Evolutionary conservation across 2,329 filamentous ascomycete genomes (phyloP), one percentile per base, ranked within the genome.

Genomic region (Pestalotiopsis sp.): DNA sequence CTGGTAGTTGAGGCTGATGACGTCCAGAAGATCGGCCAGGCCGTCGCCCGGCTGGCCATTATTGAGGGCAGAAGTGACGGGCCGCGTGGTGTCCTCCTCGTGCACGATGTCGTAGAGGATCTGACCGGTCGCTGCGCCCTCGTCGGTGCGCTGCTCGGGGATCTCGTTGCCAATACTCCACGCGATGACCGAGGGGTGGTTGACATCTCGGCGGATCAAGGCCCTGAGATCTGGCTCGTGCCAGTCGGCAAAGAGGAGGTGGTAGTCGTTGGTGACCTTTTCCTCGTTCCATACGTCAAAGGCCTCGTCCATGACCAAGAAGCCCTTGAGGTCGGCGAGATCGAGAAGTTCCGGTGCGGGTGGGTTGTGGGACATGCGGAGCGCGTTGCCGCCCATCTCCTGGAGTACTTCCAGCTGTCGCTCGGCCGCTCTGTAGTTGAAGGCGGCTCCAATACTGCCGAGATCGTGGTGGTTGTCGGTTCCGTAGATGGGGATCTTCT

Each of bases 81-180:
- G 80, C 1, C 86, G 80, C 0, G 85, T 86, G 0, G 80, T 71
- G 66, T 88, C 86, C 70, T 88, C 87, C 4, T 81, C 74, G 25
- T 71, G 74, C 0, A 83, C 74, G 4, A 87, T 85, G 27, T 79
- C 77, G 13, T 79, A 78, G 3, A 88, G 80, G 9, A 66, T 64
- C 27, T 75, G 73, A 13, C 79, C 81, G 0, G 79, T 73, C 0
- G 73, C 72, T 3, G 76, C 77, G 7, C 80, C 80, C 1, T 76
- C 70, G 49, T 77, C 75, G 4, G 74, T 76, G 17, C 73, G 70
- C 75, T 88, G 85, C 72, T 88, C 85, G 1, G 78, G 73, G 2
- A 88, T 80, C 74, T 88, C 86, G 73, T 89, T 89, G 3, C 87
- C 86, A 64, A 84, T 80, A 69, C 84, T 85, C 86, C 86, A 88